Evolutionary conservation across 306 rosid species (phyloP), one percentile per base, ranked within the genome.

Genomic region (Carpinus fangiana): DNA sequence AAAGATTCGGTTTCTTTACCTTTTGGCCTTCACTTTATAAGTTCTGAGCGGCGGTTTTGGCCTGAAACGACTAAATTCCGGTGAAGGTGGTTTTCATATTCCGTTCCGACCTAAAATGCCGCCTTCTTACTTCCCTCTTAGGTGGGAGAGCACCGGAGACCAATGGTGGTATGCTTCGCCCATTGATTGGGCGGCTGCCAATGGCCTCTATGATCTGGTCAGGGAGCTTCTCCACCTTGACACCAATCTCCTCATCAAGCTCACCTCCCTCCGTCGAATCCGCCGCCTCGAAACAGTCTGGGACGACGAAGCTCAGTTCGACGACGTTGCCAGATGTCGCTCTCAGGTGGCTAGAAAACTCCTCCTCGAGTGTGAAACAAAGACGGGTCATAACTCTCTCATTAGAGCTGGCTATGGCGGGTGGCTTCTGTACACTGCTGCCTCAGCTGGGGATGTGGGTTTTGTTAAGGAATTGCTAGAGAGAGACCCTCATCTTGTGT

Each of bases 111-210:
- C 69, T 2, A 65, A 47, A 45, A 88, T 89, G 95, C 83, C 90
- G 43, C 92, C 87, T 0, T 78, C 86, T 3, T 77, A 83, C 23
- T 90, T 94, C 41, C 97, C 98, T 55, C 94, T 94, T 31, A 88
- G 96, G 31, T 94, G 98, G 98, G 97, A 94, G 61, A 92, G 96
- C 82, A 92, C 93, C 0, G 91, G 96, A 10, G 96, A 94, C 45
- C 97, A 94, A 31, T 94, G 98, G 98, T 94, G 98, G 98, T 94
- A 83, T 62, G 98, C 95, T 5, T 88, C 98, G 1, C 98, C 98
- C 2, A 92, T 94, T 21, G 98, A 94, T 11, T 90, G 87, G 88
- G 98, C 98, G 0, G 95, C 97, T 4, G 97, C 98, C 51, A 94
- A 94, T 36, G 98, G 97, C 34, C 85, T 84, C 9, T 94, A 89